Conservation (phyloP, 768 basidiomycete genomes). For the Lentinus tigrinus region DNA sequence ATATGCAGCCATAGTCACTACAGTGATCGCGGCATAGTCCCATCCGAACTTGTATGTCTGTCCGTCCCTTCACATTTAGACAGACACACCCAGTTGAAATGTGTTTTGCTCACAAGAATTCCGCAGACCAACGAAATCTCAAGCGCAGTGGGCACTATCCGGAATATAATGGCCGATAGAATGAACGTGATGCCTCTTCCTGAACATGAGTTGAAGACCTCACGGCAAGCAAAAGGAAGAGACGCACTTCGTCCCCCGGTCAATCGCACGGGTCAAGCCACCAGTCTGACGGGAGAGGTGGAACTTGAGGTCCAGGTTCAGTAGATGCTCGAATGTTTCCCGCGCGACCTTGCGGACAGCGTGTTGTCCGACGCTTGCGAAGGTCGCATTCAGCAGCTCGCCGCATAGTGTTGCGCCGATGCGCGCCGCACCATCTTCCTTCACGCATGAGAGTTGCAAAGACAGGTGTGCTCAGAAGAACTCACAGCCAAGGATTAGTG, state of each 20-base stretch:
- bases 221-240: neutral
- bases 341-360: slow-evolving; percentile 93
- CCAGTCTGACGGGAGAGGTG: slow-evolving; percentile 94
- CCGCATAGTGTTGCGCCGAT: slow-evolving; percentile 87
- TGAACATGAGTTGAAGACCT: neutral
- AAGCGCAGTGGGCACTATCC: slow-evolving; percentile 92
- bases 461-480: slow-evolving; percentile 17
- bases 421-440: slow-evolving; percentile 83
- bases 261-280: slow-evolving; percentile 93
- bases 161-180: slow-evolving; percentile 88
- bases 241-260: slow-evolving; percentile 91
- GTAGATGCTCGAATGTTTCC: slow-evolving; percentile 92
- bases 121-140: slow-evolving; percentile 98
- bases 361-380: slow-evolving; percentile 92
- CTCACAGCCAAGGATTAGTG: slow-evolving; percentile 88
- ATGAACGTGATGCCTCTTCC: slow-evolving; percentile 93
- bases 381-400: slow-evolving; percentile 92
- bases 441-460: neutral
- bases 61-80: neutral
- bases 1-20: slow-evolving; percentile 81
- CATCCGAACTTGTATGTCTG: slow-evolving; percentile 97
- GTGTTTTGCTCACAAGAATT: slow-evolving; percentile 68
- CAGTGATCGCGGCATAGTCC: slow-evolving; percentile 93
- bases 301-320: slow-evolving; percentile 88
- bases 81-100: neutral